These are phyloP conservation scores for Fusarium sp. DNA, from an alignment of 2,329 filamentous ascomycete genomes.

Conservation along the genomic window DNA sequence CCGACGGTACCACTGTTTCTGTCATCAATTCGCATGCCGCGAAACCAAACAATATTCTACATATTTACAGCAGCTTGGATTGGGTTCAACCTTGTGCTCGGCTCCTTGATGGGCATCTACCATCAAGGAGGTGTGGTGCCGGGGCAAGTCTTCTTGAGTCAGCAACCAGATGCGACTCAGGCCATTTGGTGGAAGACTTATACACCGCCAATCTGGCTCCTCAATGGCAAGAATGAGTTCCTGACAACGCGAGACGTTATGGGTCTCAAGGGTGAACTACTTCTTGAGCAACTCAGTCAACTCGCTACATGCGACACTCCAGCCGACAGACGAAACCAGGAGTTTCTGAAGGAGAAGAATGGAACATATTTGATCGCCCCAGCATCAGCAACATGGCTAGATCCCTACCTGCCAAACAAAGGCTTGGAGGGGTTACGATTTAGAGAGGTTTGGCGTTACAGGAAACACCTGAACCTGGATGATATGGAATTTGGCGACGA, in stretches of 20 bases:
- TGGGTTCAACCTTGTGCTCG: conserved; percentile 75
- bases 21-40: conserved; percentile 77
- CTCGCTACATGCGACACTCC: conserved; percentile 74
- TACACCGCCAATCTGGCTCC: conserved; percentile 82
- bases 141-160: conserved; percentile 79
- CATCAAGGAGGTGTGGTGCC: conserved; percentile 85
- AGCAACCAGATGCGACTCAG: conserved; percentile 75
- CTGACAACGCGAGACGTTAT: conserved; percentile 80
- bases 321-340: conserved; percentile 65
- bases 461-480: conserved; percentile 79
- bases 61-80: conserved; percentile 74
- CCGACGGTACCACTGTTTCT: conserved; percentile 82
- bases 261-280: conserved; percentile 72
- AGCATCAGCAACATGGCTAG: conserved; percentile 76
- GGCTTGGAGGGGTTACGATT: conserved; percentile 71
- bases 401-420: conserved; percentile 71
- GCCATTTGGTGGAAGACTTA: conserved; percentile 91
- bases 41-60: conserved; percentile 61
- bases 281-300: conserved; percentile 70
- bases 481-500: conserved; percentile 84
- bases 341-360: conserved; percentile 71
- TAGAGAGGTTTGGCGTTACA: conserved; percentile 77
- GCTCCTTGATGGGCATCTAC: conserved; percentile 81
- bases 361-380: conserved; percentile 81
- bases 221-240: conserved; percentile 80